Base-by-base conservation (phyloP, 352 stramenopile genomes). In the Albugo candida region DNA sequence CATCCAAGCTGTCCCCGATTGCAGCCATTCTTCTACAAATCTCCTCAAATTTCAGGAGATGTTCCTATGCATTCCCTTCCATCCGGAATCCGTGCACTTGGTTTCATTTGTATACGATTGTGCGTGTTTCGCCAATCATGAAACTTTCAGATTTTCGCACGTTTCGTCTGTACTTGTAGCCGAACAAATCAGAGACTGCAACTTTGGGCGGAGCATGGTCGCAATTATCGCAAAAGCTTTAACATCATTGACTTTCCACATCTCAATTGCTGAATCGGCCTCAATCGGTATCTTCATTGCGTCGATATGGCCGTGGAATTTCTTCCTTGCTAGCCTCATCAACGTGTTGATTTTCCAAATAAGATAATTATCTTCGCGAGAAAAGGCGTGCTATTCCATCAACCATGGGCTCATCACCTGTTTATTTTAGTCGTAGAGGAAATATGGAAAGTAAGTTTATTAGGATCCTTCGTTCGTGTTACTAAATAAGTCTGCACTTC, bases 61-160 rank as follows among this genome's bases (percentile, higher is more conserved):
- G 48, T n/a, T 59, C 34, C 34, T 56, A 54, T 18, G 52, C 27
- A 19, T 60, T 24, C 10, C 27, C 49, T 19, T 43, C 38, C 38
- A 43, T 19, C 8, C 3, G 3, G 20, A 63, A 63, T 3, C 53
- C 56, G 11, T 60, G 38, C 0, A 59, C 34, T 35, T 63, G 17
- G 51, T 10, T 51, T 35, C 19, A 63, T 34, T 43, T 63, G 56
- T 2, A 60, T 51, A 31, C 49, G 54, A 20, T 60, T 53, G 49
- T 56, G 40, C 18, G 53, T 46, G 13, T 38, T 53, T 3, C 47
- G 43, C 44, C 57, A 54, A 16, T 56, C 48, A 35, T 59, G 59
- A 36, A 59, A 60, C 0, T 0, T 34, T 1, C 38, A 40, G 1
- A 59, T 43, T 57, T 16, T 57, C 44, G 47, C 56, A 57, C 3